Evolutionary conservation across 768 basidiomycete species (phyloP).

Genomic region (Pleurotus giganteus): DNA sequence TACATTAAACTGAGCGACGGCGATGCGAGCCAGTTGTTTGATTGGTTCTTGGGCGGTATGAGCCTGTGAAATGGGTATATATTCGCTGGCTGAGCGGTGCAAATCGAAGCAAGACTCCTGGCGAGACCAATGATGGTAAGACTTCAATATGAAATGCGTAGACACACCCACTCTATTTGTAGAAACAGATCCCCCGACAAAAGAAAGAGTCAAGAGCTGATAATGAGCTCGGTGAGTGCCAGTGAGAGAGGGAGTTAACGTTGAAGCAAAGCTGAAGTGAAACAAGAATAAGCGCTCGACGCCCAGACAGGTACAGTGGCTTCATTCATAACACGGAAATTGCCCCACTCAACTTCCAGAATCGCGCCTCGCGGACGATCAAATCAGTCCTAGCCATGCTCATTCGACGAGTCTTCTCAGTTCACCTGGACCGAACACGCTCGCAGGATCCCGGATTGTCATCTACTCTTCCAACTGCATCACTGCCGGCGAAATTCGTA

Average conservation of each 20-base stretch:
- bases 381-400: neutral
- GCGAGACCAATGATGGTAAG: too few species aligned
- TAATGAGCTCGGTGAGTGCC: too few species aligned
- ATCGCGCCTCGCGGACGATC: neutral
- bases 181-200: too few species aligned
- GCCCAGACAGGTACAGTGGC: too few species aligned
- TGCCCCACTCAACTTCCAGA: neutral
- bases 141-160: too few species aligned
- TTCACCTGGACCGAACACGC: neutral
- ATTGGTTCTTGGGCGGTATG: neutral
- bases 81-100: neutral
- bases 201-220: too few species aligned
- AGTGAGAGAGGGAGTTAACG: too few species aligned
- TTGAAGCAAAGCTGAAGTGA: too few species aligned
- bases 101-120: too few species aligned
- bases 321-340: neutral
- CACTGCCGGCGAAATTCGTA: conserved; percentile 17
- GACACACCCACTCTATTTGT: too few species aligned
- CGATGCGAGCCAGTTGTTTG: neutral
- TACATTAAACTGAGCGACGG: neutral
- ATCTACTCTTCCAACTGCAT: neutral
- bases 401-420: neutral
- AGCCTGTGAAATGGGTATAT: too few species aligned
- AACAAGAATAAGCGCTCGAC: too few species aligned
- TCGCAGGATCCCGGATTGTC: neutral